Base-by-base conservation (phyloP, 2,329 filamentous ascomycete genomes). In the Fusarium graminum region DNA sequence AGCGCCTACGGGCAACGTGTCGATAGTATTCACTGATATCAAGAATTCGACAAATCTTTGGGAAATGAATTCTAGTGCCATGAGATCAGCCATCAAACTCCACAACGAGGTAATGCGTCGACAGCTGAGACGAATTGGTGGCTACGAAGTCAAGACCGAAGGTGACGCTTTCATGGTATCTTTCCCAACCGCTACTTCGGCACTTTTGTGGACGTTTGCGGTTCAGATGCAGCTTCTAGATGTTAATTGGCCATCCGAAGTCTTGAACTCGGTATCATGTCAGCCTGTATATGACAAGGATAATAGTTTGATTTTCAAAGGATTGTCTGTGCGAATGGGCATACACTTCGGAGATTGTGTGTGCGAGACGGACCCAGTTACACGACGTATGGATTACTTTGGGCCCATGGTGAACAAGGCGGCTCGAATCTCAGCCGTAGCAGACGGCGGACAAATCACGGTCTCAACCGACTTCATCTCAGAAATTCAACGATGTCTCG, bases 81-180 rank as follows among this genome's bases (percentile, higher is more conserved):
- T 99, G 95, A 88, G 94, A 72, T 94, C 94, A 14, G 94, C 94
- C 17, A 99, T 99, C 80, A 96, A 94, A 78, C 90, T 97, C 70
- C 95, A 99, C 83, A 99, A 99, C 77, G 93, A 97, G 73, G 88
- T 97, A 43, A 97, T 99, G 90, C 91, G 95, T 69, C 88, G 95
- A 55, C 94, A 98, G 76, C 82, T 99, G 70, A 90, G 95, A 49
- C 90, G 94, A 65, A 96, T 97, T 71, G 95, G 95, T 74, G 95
- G 95, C 2, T 99, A 97, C 75, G 95, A 99, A 80, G 95, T 99
- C 78, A 99, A 99, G 84, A 99, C 95, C 17, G 95, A 99, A 92
- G 95, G 95, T 70, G 95, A 99, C 79, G 95, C 95, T 10, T 99
- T 99, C 74, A 98, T 99, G 94, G 95, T 99, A 30, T 97, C 94